Conservation (phyloP, 2,329 filamentous ascomycete genomes). For the Geoglossum cookeanum region DNA sequence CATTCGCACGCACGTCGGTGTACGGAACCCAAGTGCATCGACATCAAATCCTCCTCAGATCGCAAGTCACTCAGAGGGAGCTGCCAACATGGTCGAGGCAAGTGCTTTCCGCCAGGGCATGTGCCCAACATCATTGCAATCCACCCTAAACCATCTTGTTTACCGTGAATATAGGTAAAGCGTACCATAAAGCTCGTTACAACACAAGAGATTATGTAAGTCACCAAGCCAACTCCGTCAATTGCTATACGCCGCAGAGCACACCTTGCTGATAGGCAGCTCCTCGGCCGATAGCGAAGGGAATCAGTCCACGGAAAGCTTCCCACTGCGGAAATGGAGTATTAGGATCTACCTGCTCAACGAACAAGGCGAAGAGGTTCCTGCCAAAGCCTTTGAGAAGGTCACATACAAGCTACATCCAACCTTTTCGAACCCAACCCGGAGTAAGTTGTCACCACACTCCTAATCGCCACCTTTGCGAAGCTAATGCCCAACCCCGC, state of each 20-base stretch:
- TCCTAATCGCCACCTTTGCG: neutral
- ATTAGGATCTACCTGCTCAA: slow-evolving; percentile 73
- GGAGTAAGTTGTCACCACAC: slow-evolving; percentile 42
- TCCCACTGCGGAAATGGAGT: slow-evolving; percentile 84
- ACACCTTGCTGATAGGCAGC: neutral
- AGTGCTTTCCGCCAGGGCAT: slow-evolving; percentile 5
- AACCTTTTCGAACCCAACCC: slow-evolving; percentile 65
- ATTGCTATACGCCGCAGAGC: neutral
- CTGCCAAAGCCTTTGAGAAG: slow-evolving; percentile 76
- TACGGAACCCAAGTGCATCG: neutral
- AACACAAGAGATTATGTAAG: slow-evolving; percentile 75
- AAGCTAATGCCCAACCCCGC: neutral
- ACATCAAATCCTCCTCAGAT: neutral
- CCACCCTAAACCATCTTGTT: neutral
- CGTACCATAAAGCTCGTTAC: slow-evolving; percentile 85
- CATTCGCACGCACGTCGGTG: no score
- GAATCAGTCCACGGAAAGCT: slow-evolving; percentile 64
- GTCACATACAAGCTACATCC: slow-evolving; percentile 86
- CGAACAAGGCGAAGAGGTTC: slow-evolving; percentile 65
- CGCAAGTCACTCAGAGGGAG: neutral
- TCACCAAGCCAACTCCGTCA: slow-evolving; percentile 13
- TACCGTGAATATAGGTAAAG: slow-evolving; percentile 38
- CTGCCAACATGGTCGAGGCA: slow-evolving; percentile 20
- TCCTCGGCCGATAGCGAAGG: slow-evolving; percentile 37
- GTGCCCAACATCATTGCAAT: no score